A percentile compares a stretch with the other conserved stretches of the same genome.
Evolutionary conservation across 805 yeast species (phyloP).

Genomic region (Candida loeiensis): DNA sequence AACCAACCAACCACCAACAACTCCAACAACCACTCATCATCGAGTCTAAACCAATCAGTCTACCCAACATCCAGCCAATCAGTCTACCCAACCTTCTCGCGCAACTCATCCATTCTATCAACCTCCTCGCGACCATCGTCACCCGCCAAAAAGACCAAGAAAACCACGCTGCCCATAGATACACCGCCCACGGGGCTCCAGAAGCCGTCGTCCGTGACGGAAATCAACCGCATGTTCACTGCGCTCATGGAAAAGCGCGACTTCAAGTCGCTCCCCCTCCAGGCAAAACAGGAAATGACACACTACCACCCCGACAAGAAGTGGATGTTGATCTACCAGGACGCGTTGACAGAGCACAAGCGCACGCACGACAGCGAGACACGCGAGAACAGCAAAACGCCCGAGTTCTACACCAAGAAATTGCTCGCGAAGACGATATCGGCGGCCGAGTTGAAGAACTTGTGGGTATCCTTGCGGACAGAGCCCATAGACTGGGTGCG

Average conservation of each 20-base stretch:
- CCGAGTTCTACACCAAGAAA: slow-evolving; percentile 71
- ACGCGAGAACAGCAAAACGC: slow-evolving; percentile 43
- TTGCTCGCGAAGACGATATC: slow-evolving; percentile 69
- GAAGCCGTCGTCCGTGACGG: slow-evolving; percentile 62
- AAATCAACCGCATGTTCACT: slow-evolving; percentile 69
- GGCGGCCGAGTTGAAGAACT: slow-evolving; percentile 67
- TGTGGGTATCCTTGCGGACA: slow-evolving; percentile 89
- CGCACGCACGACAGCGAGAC: slow-evolving; percentile 35
- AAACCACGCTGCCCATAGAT: not conserved
- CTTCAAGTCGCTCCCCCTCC: slow-evolving; percentile 63
- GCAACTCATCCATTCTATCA: slow-evolving; percentile 6
- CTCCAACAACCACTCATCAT: slow-evolving; percentile 8
- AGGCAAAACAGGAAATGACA: slow-evolving; percentile 73
- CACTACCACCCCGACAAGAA: slow-evolving; percentile 73
- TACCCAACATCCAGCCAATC: slow-evolving; percentile 8
- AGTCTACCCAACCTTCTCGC: slow-evolving; percentile 7
- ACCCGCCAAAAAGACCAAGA: slow-evolving; percentile 11
- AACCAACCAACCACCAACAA: slow-evolving; percentile 7
- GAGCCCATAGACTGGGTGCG: slow-evolving; percentile 83
- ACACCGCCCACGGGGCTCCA: slow-evolving; percentile 38
- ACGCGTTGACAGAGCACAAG: slow-evolving; percentile 71
- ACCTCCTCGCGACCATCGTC: no score
- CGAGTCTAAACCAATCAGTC: slow-evolving; percentile 11
- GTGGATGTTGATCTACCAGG: slow-evolving; percentile 90
- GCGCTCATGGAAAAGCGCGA: slow-evolving; percentile 83